Evolutionary conservation across 306 rosid genomes (phyloP).

Genomic region (Cicer judaicum): DNA sequence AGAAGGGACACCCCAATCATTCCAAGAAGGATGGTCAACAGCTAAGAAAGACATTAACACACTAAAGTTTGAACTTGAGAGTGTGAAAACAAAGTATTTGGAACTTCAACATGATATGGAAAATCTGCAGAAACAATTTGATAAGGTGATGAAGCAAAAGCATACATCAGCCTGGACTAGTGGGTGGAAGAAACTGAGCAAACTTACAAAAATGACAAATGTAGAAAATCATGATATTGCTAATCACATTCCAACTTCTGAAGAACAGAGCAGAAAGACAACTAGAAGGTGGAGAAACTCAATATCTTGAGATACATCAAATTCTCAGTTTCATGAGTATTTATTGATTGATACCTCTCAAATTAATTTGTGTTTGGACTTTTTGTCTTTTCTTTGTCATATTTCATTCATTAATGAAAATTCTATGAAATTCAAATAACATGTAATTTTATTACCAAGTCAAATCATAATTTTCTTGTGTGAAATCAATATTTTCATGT

Average conservation of each 20-base stretch:
- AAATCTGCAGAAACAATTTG: constrained; percentile 82
- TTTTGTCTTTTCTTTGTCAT: constrained; percentile 10
- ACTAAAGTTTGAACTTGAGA: constrained; percentile 88
- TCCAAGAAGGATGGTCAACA: constrained; percentile 97
- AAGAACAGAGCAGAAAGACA: constrained; percentile 61
- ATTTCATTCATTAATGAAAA: constrained; percentile 35
- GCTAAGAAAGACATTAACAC: constrained; percentile 95
- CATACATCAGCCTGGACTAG: constrained; percentile 84
- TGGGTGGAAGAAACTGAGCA: constrained; percentile 96
- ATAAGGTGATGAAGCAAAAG: constrained; percentile 78
- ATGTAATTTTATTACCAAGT: constrained; percentile 44
- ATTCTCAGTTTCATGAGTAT: constrained; percentile 21
- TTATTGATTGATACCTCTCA: constrained; percentile 31
- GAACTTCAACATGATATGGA: constrained; percentile 94
- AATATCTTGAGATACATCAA: constrained; percentile 64
- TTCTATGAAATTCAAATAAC: constrained; percentile 28
- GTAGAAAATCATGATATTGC: constrained; percentile 64
- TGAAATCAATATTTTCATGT: constrained; percentile 36
- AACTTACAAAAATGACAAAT: constrained; percentile 68
- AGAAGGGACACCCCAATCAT: constrained; percentile 94
- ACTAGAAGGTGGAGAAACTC: constrained; percentile 98
- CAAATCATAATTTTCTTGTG: constrained; percentile 38
- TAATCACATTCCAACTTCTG: constrained; percentile 53
- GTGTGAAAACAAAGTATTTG: constrained; percentile 77
- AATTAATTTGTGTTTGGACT: constrained; percentile 37